Conservation (phyloP, 2,329 filamentous ascomycete species). For the Exophiala sideris region DNA sequence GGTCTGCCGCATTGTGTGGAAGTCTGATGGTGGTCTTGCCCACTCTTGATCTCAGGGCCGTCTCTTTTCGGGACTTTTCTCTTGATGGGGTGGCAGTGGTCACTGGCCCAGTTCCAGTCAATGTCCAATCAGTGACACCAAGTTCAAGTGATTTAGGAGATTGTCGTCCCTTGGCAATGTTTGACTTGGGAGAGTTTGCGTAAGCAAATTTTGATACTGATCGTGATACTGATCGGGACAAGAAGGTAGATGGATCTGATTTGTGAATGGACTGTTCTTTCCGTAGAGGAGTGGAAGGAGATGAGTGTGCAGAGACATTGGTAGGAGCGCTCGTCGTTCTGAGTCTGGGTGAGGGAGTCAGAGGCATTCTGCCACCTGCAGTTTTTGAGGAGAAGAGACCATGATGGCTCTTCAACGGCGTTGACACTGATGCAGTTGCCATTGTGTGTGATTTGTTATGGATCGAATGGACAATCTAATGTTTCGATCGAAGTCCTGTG, state of each 20-base stretch:
- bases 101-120: constrained; percentile 73
- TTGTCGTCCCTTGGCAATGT: constrained; percentile 72
- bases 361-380: constrained; percentile 88
- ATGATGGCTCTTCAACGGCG: constrained; percentile 90
- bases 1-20: constrained; percentile 70
- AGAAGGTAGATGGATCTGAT: constrained; percentile 69
- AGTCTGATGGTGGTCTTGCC: constrained; percentile 72
- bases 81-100: constrained; percentile 52
- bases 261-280: constrained; percentile 70
- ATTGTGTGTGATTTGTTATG: constrained; percentile 53
- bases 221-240: constrained; percentile 61
- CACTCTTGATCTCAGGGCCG: constrained; percentile 45
- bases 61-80: constrained; percentile 57
- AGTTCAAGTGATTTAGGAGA: constrained; percentile 86
- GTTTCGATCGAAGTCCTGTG: constrained; percentile 41
- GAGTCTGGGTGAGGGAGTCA: constrained; percentile 82
- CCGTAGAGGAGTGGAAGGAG: constrained; percentile 73
- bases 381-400: constrained; percentile 89
- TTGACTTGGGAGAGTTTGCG: constrained; percentile 91
- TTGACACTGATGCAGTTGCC: constrained; percentile 80
- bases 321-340: constrained; percentile 50
- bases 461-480: constrained; percentile 50
- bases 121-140: constrained; percentile 85
- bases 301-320: constrained; percentile 55
- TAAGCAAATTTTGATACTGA: constrained; percentile 60